A percentile compares a stretch with the other conserved stretches of the same genome.
Evolutionary conservation across 2,329 filamentous ascomycete genomes (phyloP).

Genomic region (Tympanopsis confertula): DNA sequence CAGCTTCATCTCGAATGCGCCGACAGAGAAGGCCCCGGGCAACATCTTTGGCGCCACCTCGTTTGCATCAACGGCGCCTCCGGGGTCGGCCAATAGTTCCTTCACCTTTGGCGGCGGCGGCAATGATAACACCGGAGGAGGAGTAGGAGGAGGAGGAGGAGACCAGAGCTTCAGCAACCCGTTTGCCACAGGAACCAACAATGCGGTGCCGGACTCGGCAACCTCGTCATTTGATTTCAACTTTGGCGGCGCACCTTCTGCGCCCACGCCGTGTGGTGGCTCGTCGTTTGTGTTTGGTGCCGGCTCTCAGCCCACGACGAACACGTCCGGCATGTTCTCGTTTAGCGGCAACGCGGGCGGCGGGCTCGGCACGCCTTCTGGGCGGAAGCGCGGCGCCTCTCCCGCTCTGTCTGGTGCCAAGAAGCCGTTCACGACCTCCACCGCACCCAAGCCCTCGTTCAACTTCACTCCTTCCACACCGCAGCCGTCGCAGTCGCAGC

Average conservation of each 20-base stretch:
- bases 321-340: neutral
- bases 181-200: slow-evolving; percentile 4
- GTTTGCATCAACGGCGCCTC: slow-evolving; percentile 9
- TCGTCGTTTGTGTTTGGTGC: too few relatives aligned
- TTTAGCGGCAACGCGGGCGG: slow-evolving; percentile 9
- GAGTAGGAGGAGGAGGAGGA: too few relatives aligned
- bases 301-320: too few relatives aligned
- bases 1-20: slow-evolving; percentile 7
- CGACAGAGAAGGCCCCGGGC: slow-evolving; percentile 12
- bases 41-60: slow-evolving; percentile 2
- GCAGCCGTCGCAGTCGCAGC: slow-evolving; percentile 13
- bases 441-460: slow-evolving; percentile 16
- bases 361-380: slow-evolving; percentile 7
- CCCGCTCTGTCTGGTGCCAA: slow-evolving; percentile 1
- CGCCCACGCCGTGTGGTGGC: too few relatives aligned
- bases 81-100: slow-evolving; percentile 6
- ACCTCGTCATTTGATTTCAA: slow-evolving; percentile 9
- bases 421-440: slow-evolving; percentile 1
- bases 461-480: slow-evolving; percentile 23
- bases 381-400: slow-evolving; percentile 6
- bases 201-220: slow-evolving; percentile 6
- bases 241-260: slow-evolving; percentile 10
- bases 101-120: neutral
- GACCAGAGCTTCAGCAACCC: slow-evolving; percentile 4
- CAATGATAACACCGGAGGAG: too few relatives aligned